These are phyloP conservation scores for Tuber melanosporum DNA, from an alignment of 495 filamentous ascomycete species.

Conservation along the genomic window DNA sequence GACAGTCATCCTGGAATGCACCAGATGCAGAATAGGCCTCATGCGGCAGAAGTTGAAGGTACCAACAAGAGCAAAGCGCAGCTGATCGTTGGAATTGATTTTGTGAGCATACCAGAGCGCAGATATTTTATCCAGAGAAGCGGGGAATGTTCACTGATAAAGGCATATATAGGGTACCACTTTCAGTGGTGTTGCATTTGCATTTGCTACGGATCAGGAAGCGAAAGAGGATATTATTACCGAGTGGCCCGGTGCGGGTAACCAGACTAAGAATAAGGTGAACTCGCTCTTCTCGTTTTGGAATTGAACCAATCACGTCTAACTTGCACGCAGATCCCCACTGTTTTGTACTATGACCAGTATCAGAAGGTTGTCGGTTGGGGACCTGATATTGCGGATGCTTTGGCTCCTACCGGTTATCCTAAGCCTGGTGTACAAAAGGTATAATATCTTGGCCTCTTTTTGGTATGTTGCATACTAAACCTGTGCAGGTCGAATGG, in stretches of 20 bases:
- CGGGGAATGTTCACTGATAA: not conserved
- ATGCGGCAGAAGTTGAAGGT: constrained; percentile 75
- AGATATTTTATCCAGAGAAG: not conserved
- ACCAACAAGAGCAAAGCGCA: constrained; percentile 73
- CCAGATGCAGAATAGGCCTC: constrained; percentile 27
- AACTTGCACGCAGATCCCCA: constrained; percentile 56
- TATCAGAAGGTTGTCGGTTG: constrained; percentile 77
- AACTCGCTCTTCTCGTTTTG: not conserved
- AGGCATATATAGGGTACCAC: constrained; percentile 56
- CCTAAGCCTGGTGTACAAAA: constrained; percentile 75
- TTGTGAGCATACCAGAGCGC: constrained; percentile 50
- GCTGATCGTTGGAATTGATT: constrained; percentile 74
- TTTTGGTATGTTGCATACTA: not conserved
- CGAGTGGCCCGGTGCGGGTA: constrained; percentile 71
- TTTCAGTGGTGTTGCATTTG: constrained; percentile 72
- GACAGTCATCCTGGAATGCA: constrained; percentile 29
- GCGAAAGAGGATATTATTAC: constrained; percentile 72
- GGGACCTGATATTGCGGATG: constrained; percentile 75
- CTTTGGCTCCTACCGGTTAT: constrained; percentile 69
- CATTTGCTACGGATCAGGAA: constrained; percentile 71
- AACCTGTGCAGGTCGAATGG: constrained; percentile 57
- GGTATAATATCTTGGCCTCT: constrained; percentile 17
- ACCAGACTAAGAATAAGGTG: constrained; percentile 71
- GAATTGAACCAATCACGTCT: constrained; percentile 2
- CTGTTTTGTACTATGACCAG: constrained; percentile 74